Conservation (phyloP, 2,329 filamentous ascomycete genomes). For the Magnaporthales sp. region DNA sequence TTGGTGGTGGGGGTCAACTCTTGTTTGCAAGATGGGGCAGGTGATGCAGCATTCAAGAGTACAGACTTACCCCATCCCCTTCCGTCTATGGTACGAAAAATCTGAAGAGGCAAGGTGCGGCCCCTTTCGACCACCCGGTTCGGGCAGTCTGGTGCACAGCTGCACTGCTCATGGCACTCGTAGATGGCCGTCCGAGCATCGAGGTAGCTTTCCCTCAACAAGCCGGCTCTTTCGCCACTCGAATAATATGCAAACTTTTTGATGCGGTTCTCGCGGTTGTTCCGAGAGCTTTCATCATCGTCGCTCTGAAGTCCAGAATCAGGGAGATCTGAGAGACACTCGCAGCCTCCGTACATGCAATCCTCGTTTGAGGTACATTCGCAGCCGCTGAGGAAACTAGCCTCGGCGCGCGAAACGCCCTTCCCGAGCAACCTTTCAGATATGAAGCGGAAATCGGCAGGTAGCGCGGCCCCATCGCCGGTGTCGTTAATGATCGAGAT, state of each 20-base stretch:
- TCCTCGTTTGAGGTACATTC: constrained; percentile 51
- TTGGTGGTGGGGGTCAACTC: background rate
- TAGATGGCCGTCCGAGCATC: constrained; percentile 58
- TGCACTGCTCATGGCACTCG: constrained; percentile 68
- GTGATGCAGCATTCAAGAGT: background rate
- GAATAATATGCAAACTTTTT: constrained; percentile 56
- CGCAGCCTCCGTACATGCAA: constrained; percentile 60
- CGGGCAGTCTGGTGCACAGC: constrained; percentile 55
- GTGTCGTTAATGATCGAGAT: constrained; percentile 57
- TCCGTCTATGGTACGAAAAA: constrained; percentile 59
- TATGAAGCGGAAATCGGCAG: constrained; percentile 61
- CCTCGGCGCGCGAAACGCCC: constrained; percentile 50
- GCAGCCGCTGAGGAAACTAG: constrained; percentile 61
- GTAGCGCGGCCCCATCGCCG: constrained; percentile 42
- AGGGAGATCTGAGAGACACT: constrained; percentile 42
- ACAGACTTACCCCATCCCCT: constrained; percentile 62
- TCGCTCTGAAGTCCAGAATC: constrained; percentile 41
- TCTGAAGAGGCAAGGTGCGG: constrained; percentile 60
- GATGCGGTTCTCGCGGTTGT: constrained; percentile 11
- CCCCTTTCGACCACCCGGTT: constrained; percentile 73
- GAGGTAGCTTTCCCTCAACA: constrained; percentile 42
- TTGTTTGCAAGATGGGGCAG: background rate
- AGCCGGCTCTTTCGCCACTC: constrained; percentile 40
- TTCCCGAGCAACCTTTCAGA: constrained; percentile 47
- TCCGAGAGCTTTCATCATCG: constrained; percentile 30